These are phyloP conservation scores for Colletotrichum karsti DNA, from an alignment of 2,329 filamentous ascomycete genomes.

Conservation along the genomic window DNA sequence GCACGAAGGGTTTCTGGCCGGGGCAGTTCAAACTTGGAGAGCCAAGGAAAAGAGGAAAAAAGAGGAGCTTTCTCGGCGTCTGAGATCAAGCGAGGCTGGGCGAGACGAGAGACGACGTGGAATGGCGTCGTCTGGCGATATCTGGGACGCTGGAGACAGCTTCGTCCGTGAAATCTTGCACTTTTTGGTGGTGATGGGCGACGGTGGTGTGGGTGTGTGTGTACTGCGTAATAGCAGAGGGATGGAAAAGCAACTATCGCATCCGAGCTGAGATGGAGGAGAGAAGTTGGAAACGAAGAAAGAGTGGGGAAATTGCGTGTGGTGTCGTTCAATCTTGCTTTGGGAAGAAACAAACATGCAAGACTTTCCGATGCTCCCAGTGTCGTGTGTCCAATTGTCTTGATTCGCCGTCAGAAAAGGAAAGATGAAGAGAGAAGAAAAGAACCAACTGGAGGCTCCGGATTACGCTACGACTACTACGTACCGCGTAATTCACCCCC, in stretches of 20 bases:
- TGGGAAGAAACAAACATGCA: slow-evolving; percentile 21
- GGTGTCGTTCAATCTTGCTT: slow-evolving; percentile 21
- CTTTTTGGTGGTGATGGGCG: not conserved
- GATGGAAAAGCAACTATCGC: slow-evolving; percentile 1
- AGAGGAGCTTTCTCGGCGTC: slow-evolving; percentile 13
- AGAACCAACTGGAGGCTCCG: not conserved
- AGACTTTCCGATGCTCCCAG: slow-evolving; percentile 12
- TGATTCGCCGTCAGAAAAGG: not conserved
- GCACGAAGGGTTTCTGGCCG: slow-evolving; percentile 17
- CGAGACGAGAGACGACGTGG: not conserved
- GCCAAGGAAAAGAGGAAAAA: slow-evolving; percentile 11
- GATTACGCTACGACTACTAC: slow-evolving; percentile 12
- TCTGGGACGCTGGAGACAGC: not conserved
- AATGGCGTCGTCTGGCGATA: not conserved
- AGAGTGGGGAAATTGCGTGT: not conserved
- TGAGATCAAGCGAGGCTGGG: slow-evolving; percentile 15
- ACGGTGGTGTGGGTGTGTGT: not conserved
- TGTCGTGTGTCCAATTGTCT: not conserved
- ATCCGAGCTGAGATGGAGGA: not conserved
- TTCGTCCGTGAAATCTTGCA: slow-evolving; percentile 13
- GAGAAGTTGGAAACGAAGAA: slow-evolving; percentile 18
- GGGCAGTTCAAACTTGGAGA: slow-evolving; percentile 19
- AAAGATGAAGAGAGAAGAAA: not conserved
- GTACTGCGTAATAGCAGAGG: not conserved
- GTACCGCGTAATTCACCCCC: not conserved